These are phyloP conservation scores for Mycosphaerella arachidis DNA, from an alignment of 2,329 filamentous ascomycete genomes.

Conservation along the genomic window DNA sequence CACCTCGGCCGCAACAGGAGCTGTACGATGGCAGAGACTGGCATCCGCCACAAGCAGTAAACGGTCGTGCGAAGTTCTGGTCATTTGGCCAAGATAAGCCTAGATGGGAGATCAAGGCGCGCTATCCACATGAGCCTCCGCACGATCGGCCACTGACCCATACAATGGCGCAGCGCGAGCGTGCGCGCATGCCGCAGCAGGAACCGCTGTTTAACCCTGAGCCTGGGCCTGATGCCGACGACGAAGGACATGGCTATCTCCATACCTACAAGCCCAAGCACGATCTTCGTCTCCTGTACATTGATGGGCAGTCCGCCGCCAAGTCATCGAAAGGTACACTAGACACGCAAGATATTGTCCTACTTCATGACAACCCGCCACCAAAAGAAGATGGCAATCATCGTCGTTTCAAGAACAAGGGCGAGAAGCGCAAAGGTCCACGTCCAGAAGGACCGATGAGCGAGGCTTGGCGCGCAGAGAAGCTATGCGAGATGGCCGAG, in stretches of 20 bases:
- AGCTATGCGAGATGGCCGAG: slow-evolving; percentile 53
- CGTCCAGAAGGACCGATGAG: slow-evolving; percentile 29
- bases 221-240: neutral
- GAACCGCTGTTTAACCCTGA: neutral
- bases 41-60: slow-evolving; percentile 7
- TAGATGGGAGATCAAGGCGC: slow-evolving; percentile 8
- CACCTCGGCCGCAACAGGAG: neutral
- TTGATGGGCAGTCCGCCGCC: slow-evolving; percentile 66
- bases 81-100: slow-evolving; percentile 1
- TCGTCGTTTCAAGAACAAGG: neutral
- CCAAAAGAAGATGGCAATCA: slow-evolving; percentile 6
- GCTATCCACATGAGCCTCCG: neutral
- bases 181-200: slow-evolving; percentile 2
- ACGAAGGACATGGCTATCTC: slow-evolving; percentile 50
- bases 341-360: slow-evolving; percentile 61
- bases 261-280: slow-evolving; percentile 61
- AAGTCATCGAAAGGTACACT: slow-evolving; percentile 63
- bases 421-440: neutral
- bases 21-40: slow-evolving; percentile 3
- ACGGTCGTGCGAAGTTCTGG: slow-evolving; percentile 1
- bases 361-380: slow-evolving; percentile 42
- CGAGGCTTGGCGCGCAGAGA: slow-evolving; percentile 51
- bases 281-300: slow-evolving; percentile 58
- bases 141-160: slow-evolving; percentile 7
- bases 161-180: slow-evolving; percentile 11